Conservation (phyloP, 106 monocot species). For the Agapanthus africanus region DNA sequence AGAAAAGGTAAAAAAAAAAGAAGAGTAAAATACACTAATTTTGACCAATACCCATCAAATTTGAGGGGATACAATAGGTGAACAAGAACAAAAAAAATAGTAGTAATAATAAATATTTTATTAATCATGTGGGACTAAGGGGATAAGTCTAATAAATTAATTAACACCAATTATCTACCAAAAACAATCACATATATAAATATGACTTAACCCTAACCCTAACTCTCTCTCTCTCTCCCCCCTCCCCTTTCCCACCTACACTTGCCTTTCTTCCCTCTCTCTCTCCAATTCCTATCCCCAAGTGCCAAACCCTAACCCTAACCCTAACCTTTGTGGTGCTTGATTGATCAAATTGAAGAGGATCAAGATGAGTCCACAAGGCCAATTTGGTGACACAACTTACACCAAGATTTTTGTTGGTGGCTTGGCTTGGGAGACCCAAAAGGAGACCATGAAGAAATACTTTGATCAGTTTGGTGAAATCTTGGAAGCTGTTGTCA, state of each 20-base stretch:
- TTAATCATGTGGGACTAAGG: too few species aligned
- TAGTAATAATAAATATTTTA: too few species aligned
- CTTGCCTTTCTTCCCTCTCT: too few species aligned
- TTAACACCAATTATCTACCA: too few species aligned
- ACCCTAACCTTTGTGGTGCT: background rate
- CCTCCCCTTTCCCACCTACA: background rate
- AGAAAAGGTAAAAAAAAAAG: too few species aligned
- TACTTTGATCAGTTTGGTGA: slow-evolving; percentile 98
- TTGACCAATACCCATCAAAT: too few species aligned
- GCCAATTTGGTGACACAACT: slow-evolving; percentile 38
- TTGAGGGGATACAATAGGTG: too few species aligned
- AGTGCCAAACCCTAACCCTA: too few species aligned
- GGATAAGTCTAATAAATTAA: too few species aligned
- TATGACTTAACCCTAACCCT: background rate
- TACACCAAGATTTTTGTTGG: slow-evolving; percentile 96
- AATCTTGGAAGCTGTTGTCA: slow-evolving; percentile 91
- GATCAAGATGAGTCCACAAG: slow-evolving; percentile 44
- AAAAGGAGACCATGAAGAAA: slow-evolving; percentile 83
- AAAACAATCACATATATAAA: too few species aligned
- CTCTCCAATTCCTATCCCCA: background rate
- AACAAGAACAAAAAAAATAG: too few species aligned
- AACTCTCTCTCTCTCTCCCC: background rate
- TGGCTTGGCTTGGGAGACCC: slow-evolving; percentile 91
- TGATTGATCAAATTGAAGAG: background rate
- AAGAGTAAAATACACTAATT: too few species aligned